Percentiles rank a stretch among this genome's conserved stretches.
phyloP scores from a whole-genome alignment of 148 eudicot genomes.

The Persicaria maculosa region DNA sequence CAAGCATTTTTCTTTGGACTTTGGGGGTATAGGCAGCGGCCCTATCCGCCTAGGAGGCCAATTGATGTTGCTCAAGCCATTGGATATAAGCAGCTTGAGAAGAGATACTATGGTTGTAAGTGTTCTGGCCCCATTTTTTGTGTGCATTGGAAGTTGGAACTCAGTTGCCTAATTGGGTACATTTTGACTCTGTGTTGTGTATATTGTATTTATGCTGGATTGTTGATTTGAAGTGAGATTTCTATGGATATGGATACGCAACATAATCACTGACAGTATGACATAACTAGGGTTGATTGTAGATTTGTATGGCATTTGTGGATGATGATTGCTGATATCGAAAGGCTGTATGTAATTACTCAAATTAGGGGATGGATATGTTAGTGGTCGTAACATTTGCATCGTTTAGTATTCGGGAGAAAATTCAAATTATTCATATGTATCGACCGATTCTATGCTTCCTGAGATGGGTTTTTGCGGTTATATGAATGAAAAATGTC shows the following conservation, averaged over 20 bases:
- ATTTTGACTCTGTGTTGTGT: neutral
- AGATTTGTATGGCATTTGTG: too few species aligned
- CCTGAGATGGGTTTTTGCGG: too few species aligned
- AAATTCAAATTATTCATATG: too few species aligned
- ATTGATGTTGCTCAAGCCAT: slow-evolving; percentile 89
- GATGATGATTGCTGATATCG: too few species aligned
- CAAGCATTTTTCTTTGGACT: slow-evolving; percentile 82
- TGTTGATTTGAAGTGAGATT: neutral
- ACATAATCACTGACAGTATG: neutral
- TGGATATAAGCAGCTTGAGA: slow-evolving; percentile 76
- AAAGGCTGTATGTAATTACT: too few species aligned
- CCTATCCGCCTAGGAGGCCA: slow-evolving; percentile 78
- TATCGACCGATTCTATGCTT: too few species aligned
- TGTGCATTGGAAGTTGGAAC: neutral
- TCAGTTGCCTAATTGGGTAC: neutral
- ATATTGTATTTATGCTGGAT: neutral
- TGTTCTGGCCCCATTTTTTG: neutral
- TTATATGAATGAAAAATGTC: too few species aligned
- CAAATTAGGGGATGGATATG: too few species aligned
- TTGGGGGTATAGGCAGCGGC: slow-evolving; percentile 81
- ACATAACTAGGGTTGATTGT: too few species aligned
- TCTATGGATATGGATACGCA: neutral
- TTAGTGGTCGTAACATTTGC: too few species aligned
- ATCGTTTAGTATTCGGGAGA: too few species aligned
- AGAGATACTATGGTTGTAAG: slow-evolving; percentile 88